These are phyloP conservation scores for Exophiala spinifera DNA, from an alignment of 2,329 filamentous ascomycete species.

Conservation along the genomic window DNA sequence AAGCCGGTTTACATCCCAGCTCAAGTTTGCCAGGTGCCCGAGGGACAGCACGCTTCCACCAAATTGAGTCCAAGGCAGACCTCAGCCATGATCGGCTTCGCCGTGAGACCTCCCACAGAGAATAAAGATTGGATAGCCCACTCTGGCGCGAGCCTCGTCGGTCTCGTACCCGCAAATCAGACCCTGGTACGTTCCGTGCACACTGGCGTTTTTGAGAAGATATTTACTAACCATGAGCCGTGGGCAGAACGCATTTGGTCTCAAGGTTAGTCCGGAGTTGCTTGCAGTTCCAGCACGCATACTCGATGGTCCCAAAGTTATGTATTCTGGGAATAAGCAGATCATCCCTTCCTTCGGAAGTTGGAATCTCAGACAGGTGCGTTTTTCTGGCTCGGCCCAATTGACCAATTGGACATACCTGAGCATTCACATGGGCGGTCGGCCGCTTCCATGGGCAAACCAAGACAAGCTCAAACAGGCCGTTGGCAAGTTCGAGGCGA, in stretches of 20 bases:
- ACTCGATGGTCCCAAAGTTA: slow-evolving; percentile 52
- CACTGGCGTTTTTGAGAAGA: background rate
- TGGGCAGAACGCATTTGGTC: slow-evolving; percentile 46
- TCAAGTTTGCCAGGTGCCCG: slow-evolving; percentile 61
- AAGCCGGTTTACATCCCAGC: slow-evolving; percentile 64
- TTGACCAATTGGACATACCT: slow-evolving; percentile 53
- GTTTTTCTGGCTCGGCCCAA: slow-evolving; percentile 53
- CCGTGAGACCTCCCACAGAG: slow-evolving; percentile 62
- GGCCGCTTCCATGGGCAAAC: too few relatives aligned
- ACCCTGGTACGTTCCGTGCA: slow-evolving; percentile 1
- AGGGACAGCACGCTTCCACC: slow-evolving; percentile 61
- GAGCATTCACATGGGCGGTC: slow-evolving; percentile 12
- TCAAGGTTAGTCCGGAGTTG: slow-evolving; percentile 54
- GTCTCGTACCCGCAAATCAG: slow-evolving; percentile 3
- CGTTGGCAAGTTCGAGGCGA: background rate
- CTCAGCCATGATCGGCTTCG: slow-evolving; percentile 66
- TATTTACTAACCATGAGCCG: background rate
- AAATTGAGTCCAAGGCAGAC: slow-evolving; percentile 63
- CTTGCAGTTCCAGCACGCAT: slow-evolving; percentile 48
- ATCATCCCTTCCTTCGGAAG: slow-evolving; percentile 50
- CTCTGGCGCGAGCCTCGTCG: slow-evolving; percentile 3
- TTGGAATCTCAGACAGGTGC: slow-evolving; percentile 66
- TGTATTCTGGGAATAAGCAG: slow-evolving; percentile 48
- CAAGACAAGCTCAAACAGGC: too few relatives aligned
- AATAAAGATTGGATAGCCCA: slow-evolving; percentile 63